These are phyloP conservation scores for Mycena sanguinolenta DNA, from an alignment of 768 basidiomycete genomes.

Conservation along the genomic window DNA sequence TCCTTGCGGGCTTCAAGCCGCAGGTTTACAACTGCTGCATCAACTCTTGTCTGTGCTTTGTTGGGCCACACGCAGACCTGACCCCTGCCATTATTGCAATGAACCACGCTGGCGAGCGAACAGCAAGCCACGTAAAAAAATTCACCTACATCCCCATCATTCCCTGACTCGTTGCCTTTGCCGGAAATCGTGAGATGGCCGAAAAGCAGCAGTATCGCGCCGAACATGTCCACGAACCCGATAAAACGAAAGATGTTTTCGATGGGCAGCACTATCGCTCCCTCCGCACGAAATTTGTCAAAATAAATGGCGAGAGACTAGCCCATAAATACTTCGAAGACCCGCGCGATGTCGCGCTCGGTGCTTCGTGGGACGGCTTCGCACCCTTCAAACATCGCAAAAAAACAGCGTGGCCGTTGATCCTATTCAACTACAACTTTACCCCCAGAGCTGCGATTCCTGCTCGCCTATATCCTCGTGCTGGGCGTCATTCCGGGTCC, in stretches of 20 bases:
- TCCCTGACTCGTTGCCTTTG: constrained; percentile 39
- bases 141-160: constrained; percentile 54
- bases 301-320: not conserved
- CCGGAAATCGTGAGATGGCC: not conserved
- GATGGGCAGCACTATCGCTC: constrained; percentile 1
- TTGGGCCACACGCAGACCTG: constrained; percentile 41
- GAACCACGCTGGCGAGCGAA: constrained; percentile 8
- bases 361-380: not conserved
- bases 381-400: constrained; percentile 21
- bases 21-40: constrained; percentile 32
- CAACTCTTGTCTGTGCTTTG: constrained; percentile 42
- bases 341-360: not conserved
- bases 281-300: not conserved
- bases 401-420: constrained; percentile 52
- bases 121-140: constrained; percentile 40
- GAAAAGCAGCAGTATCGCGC: constrained; percentile 1
- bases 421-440: constrained; percentile 59
- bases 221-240: not conserved
- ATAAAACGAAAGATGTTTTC: not conserved
- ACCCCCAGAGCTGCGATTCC: constrained; percentile 51
- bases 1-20: constrained; percentile 47
- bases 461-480: constrained; percentile 47
- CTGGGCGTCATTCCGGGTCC: constrained; percentile 60
- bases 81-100: constrained; percentile 48
- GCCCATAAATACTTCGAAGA: not conserved